phyloP scores from a whole-genome alignment of 2,329 filamentous ascomycete genomes.

The Gnomoniopsis smithogilvyi region DNA sequence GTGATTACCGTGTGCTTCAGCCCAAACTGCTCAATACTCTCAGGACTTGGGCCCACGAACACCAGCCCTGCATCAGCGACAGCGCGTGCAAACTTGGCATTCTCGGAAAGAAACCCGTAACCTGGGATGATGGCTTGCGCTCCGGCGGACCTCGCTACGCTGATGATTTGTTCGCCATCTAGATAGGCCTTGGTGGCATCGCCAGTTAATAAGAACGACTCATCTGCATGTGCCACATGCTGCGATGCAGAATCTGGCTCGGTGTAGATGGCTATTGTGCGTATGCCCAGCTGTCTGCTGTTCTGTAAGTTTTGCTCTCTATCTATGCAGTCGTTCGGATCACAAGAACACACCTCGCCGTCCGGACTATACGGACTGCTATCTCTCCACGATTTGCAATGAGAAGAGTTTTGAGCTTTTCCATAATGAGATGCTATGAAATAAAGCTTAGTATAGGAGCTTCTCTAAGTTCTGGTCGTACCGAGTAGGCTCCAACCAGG shows the following conservation, averaged over 20 bases:
- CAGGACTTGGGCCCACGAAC: slow-evolving; percentile 55
- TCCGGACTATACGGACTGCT: slow-evolving; percentile 48
- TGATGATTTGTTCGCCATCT: slow-evolving; percentile 24
- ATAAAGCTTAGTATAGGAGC: not conserved
- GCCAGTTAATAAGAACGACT: slow-evolving; percentile 47
- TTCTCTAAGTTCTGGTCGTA: no score
- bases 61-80: slow-evolving; percentile 49
- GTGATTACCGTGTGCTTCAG: slow-evolving; percentile 45
- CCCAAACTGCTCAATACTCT: slow-evolving; percentile 53
- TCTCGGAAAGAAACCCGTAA: slow-evolving; percentile 64
- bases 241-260: slow-evolving; percentile 50
- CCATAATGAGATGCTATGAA: slow-evolving; percentile 1
- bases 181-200: slow-evolving; percentile 27
- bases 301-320: slow-evolving; percentile 15
- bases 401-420: slow-evolving; percentile 43
- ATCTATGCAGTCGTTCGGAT: slow-evolving; percentile 28
- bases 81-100: slow-evolving; percentile 54
- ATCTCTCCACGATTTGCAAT: slow-evolving; percentile 61
- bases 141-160: slow-evolving; percentile 37
- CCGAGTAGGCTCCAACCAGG: not conserved
- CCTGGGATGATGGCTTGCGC: slow-evolving; percentile 59
- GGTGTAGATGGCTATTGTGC: slow-evolving; percentile 56
- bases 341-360: slow-evolving; percentile 26
- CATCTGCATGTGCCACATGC: slow-evolving; percentile 52
- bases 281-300: slow-evolving; percentile 37